These are phyloP conservation scores for Nakaseomyces uthaithaninus DNA, from an alignment of 1,139 yeast genomes.

Conservation along the genomic window DNA sequence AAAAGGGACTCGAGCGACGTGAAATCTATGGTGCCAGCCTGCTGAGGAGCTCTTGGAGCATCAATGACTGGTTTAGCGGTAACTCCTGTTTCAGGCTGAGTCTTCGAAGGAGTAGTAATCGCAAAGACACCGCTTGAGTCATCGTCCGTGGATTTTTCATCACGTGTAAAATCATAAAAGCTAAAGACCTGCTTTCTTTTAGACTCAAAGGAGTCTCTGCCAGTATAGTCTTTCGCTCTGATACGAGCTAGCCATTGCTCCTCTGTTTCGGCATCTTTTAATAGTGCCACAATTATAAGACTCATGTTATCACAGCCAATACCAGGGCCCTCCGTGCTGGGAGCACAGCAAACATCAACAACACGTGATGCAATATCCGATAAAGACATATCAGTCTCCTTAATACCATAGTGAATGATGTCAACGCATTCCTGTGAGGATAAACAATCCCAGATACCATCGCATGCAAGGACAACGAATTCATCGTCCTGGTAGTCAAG, in stretches of 20 bases:
- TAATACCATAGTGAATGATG: conserved; percentile 84
- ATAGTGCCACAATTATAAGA: conserved; percentile 77
- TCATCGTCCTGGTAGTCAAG: conserved; percentile 64
- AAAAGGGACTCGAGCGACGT: conserved; percentile 29
- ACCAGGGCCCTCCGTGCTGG: conserved; percentile 85
- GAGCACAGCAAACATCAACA: conserved; percentile 94
- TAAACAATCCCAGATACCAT: conserved; percentile 98
- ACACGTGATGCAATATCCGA: conserved; percentile 74
- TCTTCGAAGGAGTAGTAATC: conserved; percentile 22
- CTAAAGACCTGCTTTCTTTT: conserved; percentile 34
- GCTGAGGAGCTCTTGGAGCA: not conserved
- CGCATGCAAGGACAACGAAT: conserved; percentile 89
- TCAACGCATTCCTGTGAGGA: conserved; percentile 91
- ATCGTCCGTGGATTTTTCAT: conserved; percentile 31
- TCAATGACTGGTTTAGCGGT: not conserved
- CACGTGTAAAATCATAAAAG: conserved; percentile 29
- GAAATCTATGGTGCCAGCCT: conserved; percentile 18
- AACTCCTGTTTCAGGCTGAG: not conserved
- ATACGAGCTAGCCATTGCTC: conserved; percentile 82
- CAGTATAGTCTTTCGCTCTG: conserved; percentile 43
- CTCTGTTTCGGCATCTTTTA: conserved; percentile 60
- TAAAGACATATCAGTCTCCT: conserved; percentile 52
- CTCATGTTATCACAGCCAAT: conserved; percentile 99
- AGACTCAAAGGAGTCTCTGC: conserved; percentile 41
- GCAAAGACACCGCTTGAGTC: conserved; percentile 23